Evolutionary conservation across 2,329 filamentous ascomycete species (phyloP), one percentile per base, ranked within the genome.

Genomic region (Achaetomium macrosporum): DNA sequence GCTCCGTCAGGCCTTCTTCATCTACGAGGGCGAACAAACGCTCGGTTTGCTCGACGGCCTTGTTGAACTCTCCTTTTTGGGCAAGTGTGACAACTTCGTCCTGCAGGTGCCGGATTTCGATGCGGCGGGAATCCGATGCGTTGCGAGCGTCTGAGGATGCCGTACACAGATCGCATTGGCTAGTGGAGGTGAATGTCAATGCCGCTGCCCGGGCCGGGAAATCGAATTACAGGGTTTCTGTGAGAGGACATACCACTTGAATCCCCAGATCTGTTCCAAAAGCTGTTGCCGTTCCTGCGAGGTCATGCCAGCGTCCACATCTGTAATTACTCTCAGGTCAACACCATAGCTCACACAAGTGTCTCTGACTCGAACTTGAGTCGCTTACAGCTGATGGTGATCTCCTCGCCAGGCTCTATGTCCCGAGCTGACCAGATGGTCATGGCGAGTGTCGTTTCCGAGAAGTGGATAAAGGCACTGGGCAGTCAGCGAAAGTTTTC

Each of bases 341-440:
- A n/a, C n/a, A n/a, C n/a, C n/a, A n/a, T n/a, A n/a, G n/a, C n/a
- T n/a, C n/a, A n/a, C n/a, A n/a, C n/a, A n/a, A n/a, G n/a, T n/a
- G n/a, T n/a, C n/a, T n/a, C n/a, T n/a, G n/a, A n/a, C n/a, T n/a
- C n/a, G 39, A 15, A 7, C 25, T 25, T 25, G 25, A 25, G 25
- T 13, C 11, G 16, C 57, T 47, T 39, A 59, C 60, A 62, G n/a
- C 47, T 59, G 20, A 62, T 59, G 1, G 60, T 60, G n/a, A 62
- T 60, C 33, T 62, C 60, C 40, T 62, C 60, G 2, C 58, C 58
- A 10, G 52, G 42, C 40, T 60, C 52, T 31, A 62, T 62, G 51
- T 62, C 57, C 8, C 53, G 47, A 1, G 57, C 47, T 1, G 58
- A 43, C 58, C 58, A 60, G 3, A 62, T 30, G 2, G 58, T 62